Conservation (phyloP, 768 basidiomycete genomes). For the Neoboletus subvelutipes region DNA sequence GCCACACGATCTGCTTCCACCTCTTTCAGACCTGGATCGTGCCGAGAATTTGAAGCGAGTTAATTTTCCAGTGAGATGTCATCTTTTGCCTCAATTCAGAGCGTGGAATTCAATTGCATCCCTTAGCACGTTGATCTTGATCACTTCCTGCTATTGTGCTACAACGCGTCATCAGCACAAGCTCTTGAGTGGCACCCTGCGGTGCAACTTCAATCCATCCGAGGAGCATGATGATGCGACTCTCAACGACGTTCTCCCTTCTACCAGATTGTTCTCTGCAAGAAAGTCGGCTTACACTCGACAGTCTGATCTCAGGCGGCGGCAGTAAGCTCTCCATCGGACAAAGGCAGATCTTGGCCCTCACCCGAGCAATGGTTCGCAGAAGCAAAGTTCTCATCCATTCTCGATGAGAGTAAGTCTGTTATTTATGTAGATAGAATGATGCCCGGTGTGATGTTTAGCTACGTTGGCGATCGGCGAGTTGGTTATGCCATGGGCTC, state of each 20-base stretch:
- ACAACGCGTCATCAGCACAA: not conserved
- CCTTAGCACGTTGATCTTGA: not conserved
- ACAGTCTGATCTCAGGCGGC: conserved; percentile 44
- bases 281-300: conserved; percentile 41
- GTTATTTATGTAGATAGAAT: not conserved
- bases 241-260: conserved; percentile 48
- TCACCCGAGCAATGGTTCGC: conserved; percentile 60
- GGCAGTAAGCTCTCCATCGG: conserved; percentile 55
- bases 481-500: not conserved
- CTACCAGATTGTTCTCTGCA: conserved; percentile 47
- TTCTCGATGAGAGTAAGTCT: conserved; percentile 53
- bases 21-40: conserved; percentile 2
- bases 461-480: conserved; percentile 48
- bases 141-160: not conserved
- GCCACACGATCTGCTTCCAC: not conserved
- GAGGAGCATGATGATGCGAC: conserved; percentile 51
- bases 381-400: conserved; percentile 54
- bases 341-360: conserved; percentile 57
- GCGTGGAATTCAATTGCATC: not conserved
- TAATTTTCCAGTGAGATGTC: not conserved
- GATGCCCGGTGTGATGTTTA: conserved; percentile 9
- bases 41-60: not conserved
- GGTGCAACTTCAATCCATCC: conserved; percentile 64
- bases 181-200: conserved; percentile 49
- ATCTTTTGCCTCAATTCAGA: not conserved